Evolutionary conservation across 192 early-diverging fungal species (phyloP).

Genomic region (Umbelopsis sp.): DNA sequence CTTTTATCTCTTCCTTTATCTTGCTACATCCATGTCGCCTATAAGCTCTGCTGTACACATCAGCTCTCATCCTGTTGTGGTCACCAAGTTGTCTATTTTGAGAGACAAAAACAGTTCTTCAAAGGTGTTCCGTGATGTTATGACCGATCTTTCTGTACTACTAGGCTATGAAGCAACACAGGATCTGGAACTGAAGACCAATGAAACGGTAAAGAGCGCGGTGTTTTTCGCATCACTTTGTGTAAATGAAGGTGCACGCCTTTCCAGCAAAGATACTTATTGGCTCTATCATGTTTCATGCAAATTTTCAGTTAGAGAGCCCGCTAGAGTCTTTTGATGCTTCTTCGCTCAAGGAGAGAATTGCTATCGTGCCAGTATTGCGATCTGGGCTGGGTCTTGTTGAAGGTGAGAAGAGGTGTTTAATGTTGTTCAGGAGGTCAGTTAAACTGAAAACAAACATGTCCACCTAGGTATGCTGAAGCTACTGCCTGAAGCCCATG

Average conservation of each 20-base stretch:
- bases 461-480: conserved; percentile 49
- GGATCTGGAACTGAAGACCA: conserved; percentile 39
- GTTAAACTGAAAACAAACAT: background rate
- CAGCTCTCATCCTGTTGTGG: conserved; percentile 60
- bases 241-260: background rate
- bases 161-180: conserved; percentile 67
- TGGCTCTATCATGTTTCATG: background rate
- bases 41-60: conserved; percentile 33
- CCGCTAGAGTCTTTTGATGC: conserved; percentile 52
- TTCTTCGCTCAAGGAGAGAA: conserved; percentile 34
- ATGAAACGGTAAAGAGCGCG: conserved; percentile 28
- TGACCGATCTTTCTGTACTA: conserved; percentile 54
- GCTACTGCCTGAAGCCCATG: conserved; percentile 68
- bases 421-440: background rate
- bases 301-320: conserved; percentile 40
- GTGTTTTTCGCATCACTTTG: background rate
- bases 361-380: conserved; percentile 67
- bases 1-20: conserved; percentile 21
- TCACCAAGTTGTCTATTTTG: conserved; percentile 61
- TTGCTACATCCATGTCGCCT: background rate
- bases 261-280: background rate
- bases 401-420: conserved; percentile 36
- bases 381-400: conserved; percentile 68
- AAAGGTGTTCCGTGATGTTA: conserved; percentile 55
- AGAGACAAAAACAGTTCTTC: conserved; percentile 49